These are phyloP conservation scores for Candida neerlandica DNA, from an alignment of 1,139 yeast species.

Conservation along the genomic window DNA sequence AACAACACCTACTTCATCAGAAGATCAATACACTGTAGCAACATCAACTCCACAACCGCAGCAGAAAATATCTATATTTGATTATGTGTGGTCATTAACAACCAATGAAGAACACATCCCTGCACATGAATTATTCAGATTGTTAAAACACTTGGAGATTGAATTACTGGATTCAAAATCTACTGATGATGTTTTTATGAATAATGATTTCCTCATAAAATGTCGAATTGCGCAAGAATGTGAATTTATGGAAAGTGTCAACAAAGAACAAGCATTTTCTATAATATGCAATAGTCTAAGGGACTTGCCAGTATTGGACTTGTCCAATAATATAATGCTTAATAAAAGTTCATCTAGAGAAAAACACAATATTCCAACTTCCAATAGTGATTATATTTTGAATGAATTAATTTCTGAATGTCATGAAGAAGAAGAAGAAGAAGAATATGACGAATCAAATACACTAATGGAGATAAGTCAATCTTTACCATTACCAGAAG, in stretches of 20 bases:
- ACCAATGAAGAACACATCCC: neutral
- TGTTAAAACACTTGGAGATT: constrained; percentile 10
- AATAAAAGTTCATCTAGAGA: too few species aligned
- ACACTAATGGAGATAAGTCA: too few species aligned
- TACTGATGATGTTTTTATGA: neutral
- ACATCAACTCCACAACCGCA: constrained; percentile 2
- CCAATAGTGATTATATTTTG: too few species aligned
- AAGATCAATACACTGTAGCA: too few species aligned
- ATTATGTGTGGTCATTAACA: constrained; percentile 11
- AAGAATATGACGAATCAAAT: too few species aligned
- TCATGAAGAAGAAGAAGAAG: too few species aligned
- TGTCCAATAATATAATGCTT: neutral
- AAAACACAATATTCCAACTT: too few species aligned
- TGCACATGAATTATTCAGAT: constrained; percentile 5
- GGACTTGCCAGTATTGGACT: constrained; percentile 5
- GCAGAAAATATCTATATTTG: constrained; percentile 8
- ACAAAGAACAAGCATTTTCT: constrained; percentile 12
- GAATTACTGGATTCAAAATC: neutral
- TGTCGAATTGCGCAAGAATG: constrained; percentile 7
- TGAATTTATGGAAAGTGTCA: constrained; percentile 1
- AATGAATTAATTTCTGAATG: too few species aligned
- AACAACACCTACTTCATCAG: too few species aligned
- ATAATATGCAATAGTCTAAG: constrained; percentile 8
- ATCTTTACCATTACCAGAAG: too few species aligned
- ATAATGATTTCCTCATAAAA: constrained; percentile 8